phyloP scores from a whole-genome alignment of 805 yeast genomes.

The Ogataea siamensis region DNA sequence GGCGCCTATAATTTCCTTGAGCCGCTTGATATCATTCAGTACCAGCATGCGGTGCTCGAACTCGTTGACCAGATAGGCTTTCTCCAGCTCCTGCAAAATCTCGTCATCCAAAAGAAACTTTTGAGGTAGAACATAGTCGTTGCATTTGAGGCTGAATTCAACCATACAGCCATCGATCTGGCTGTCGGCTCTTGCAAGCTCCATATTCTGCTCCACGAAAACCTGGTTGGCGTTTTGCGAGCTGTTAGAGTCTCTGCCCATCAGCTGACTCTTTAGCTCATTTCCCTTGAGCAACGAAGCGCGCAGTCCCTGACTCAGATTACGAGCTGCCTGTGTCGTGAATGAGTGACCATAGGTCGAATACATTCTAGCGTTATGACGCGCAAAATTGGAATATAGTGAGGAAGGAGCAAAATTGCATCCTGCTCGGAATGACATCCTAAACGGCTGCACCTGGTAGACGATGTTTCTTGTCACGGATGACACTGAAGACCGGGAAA shows the following conservation, averaged over 20 bases:
- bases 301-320: conserved; percentile 50
- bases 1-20: conserved; percentile 28
- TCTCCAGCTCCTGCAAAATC: conserved; percentile 38
- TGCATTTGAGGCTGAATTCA: conserved; percentile 49
- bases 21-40: conserved; percentile 21
- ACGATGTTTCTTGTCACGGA: conserved; percentile 22
- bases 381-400: conserved; percentile 36
- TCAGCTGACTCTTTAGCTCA: conserved; percentile 26
- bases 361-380: conserved; percentile 38
- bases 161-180: conserved; percentile 47
- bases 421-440: conserved; percentile 24
- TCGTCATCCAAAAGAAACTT: conserved; percentile 44
- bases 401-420: conserved; percentile 31
- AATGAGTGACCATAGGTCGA: conserved; percentile 37
- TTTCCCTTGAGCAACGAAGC: conserved; percentile 36
- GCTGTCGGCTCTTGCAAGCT: conserved; percentile 37
- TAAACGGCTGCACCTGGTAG: conserved; percentile 31
- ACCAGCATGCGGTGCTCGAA: conserved; percentile 21
- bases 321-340: conserved; percentile 57
- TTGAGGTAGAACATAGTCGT: conserved; percentile 22
- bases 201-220: conserved; percentile 33
- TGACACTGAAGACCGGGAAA: conserved; percentile 16
- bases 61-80: conserved; percentile 24
- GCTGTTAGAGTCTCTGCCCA: conserved; percentile 17
- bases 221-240: conserved; percentile 25